Percentiles rank a stretch among this genome's conserved stretches.
Evolutionary conservation across 2,329 filamentous ascomycete species (phyloP).

Genomic region (Colletotrichum sansevieriae): DNA sequence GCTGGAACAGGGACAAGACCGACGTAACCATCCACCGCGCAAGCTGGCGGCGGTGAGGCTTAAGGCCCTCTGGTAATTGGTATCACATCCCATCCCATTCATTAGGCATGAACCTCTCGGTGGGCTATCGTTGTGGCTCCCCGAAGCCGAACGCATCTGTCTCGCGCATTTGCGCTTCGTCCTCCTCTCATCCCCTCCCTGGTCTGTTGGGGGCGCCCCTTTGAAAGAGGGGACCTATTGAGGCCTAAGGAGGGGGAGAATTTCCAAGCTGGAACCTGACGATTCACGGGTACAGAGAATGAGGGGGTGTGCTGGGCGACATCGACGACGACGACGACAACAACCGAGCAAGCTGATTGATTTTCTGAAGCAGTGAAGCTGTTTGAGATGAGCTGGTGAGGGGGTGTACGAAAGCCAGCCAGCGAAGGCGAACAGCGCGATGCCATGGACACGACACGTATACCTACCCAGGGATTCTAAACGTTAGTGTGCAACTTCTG

Average conservation of each 20-base stretch:
- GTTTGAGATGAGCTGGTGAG: conserved; percentile 23
- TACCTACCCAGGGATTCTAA: no score
- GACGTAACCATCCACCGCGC: conserved; percentile 16
- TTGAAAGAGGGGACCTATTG: conserved; percentile 20
- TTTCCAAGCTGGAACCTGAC: conserved; percentile 22
- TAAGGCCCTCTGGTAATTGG: no score
- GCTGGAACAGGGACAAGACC: conserved; percentile 26
- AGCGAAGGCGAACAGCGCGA: conserved; percentile 2
- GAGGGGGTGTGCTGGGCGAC: conserved; percentile 1
- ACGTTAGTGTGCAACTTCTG: no score
- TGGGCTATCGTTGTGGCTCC: conserved; percentile 3
- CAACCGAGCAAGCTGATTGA: neutral
- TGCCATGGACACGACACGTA: conserved; percentile 14
- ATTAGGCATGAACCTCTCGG: neutral
- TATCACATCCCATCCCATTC: no score
- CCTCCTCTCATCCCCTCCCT: conserved; percentile 1
- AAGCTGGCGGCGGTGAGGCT: conserved; percentile 18
- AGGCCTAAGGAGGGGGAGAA: conserved; percentile 13
- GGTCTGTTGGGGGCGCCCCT: conserved; percentile 5
- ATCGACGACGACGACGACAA: neutral
- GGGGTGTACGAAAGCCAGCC: conserved; percentile 24
- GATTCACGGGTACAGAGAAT: conserved; percentile 3
- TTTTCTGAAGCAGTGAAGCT: conserved; percentile 1
- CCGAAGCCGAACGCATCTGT: conserved; percentile 16
- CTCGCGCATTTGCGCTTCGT: conserved; percentile 20